Evolutionary conservation across 2,329 filamentous ascomycete species (phyloP), one percentile per base, ranked within the genome.

Genomic region (Teratosphaeria epicoccoides): DNA sequence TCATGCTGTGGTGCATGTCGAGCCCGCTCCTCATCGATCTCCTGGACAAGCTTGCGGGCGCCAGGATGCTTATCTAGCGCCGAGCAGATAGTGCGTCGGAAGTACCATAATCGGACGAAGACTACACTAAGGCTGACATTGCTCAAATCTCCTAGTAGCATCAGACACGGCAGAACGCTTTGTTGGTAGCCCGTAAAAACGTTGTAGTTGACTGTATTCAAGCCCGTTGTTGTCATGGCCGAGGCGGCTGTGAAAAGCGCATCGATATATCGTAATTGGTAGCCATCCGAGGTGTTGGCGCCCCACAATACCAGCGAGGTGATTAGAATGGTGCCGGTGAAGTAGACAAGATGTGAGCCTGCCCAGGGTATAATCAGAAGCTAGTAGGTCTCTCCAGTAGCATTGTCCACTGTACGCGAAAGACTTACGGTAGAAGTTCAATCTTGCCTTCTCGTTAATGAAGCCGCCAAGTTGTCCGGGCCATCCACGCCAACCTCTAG

Each of bases 281-380:
- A 6, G n/a, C 46, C 50, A 17, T 29, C 47, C 43, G 48, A 37
- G 11, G 52, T 53, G 14, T 51, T 53, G 40, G 48, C 49, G 14
- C 53, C 57, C 40, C 52, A 57, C 11, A 59, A 12, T 14, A 59
- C 50, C 17, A 51, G 46, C 12, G 57, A 59, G 22, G 49, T 50
- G 2, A 57, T 29, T 2, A 57, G 33, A 5, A 57, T 59, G 9
- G 46, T 49, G 40, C 56, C 25, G 37, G 57, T 47, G 46, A 57
- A 59, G 48, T 57, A 59, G n/a, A 29, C 43, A 9, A 59, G 49
- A 47, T 59, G 57, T 7, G n/a, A 17, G 3, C n/a, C n/a, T n/a
- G n/a, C n/a, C n/a, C n/a, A n/a, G n/a, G n/a, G n/a, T n/a, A n/a
- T n/a, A n/a, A n/a, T n/a, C n/a, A n/a, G n/a, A n/a, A n/a, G n/a